Conservation (phyloP, 768 basidiomycete genomes). For the Pluteus cervinus region DNA sequence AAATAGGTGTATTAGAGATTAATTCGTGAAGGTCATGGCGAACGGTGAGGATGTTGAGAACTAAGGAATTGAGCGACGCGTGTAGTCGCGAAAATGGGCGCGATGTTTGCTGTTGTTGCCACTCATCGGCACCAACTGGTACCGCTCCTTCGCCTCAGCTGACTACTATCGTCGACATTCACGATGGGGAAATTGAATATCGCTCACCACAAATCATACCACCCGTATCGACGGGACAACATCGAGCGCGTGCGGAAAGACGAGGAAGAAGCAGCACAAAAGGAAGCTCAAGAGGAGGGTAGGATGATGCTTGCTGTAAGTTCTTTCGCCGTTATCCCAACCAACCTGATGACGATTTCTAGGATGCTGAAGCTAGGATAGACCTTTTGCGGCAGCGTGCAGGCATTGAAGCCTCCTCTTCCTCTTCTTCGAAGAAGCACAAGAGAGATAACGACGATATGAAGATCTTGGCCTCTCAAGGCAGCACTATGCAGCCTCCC, state of each 20-base stretch:
- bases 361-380: slow-evolving; percentile 82
- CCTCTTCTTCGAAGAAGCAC: slow-evolving; percentile 24
- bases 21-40: too few relatives aligned
- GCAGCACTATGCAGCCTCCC: slow-evolving; percentile 3
- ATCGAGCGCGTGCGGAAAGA: slow-evolving; percentile 75
- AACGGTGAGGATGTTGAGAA: too few relatives aligned
- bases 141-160: too few relatives aligned
- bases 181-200: slow-evolving; percentile 83
- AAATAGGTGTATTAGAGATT: too few relatives aligned
- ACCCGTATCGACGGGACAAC: slow-evolving; percentile 81
- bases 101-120: too few relatives aligned
- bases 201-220: slow-evolving; percentile 88
- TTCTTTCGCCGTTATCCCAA: slow-evolving; percentile 10
- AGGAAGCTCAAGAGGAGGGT: slow-evolving; percentile 68
- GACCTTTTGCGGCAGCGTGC: slow-evolving; percentile 57
- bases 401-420: slow-evolving; percentile 33
- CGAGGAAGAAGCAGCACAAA: slow-evolving; percentile 69
- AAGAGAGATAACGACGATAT: slow-evolving; percentile 32
- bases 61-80: too few relatives aligned
- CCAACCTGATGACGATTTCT: slow-evolving; percentile 14
- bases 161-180: too few relatives aligned
- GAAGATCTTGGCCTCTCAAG: slow-evolving; percentile 27
- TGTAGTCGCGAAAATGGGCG: too few relatives aligned
- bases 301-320: slow-evolving; percentile 65
- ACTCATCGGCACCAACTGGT: too few relatives aligned